These are phyloP conservation scores for Boeremia exigua DNA, from an alignment of 2,329 filamentous ascomycete genomes.

Conservation along the genomic window DNA sequence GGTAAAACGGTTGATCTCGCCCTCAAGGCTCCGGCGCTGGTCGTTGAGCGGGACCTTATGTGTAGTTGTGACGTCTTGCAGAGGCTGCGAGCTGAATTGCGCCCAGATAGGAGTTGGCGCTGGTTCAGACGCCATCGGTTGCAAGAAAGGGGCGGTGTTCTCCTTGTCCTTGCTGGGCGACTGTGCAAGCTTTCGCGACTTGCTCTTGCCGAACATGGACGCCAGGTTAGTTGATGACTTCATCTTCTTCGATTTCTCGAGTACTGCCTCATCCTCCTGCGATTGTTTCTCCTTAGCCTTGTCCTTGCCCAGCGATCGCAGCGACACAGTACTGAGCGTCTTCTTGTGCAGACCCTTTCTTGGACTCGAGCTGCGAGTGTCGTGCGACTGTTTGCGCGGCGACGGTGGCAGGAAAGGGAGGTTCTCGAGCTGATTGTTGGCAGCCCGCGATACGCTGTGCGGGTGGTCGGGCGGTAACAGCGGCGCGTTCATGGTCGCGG, in stretches of 20 bases:
- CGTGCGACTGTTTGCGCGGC: slow-evolving; percentile 48
- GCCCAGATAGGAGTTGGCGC: slow-evolving; percentile 77
- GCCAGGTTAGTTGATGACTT: slow-evolving; percentile 87
- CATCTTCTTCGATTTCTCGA: slow-evolving; percentile 66
- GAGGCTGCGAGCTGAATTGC: slow-evolving; percentile 65
- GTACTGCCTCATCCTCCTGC: slow-evolving; percentile 35
- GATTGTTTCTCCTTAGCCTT: slow-evolving; percentile 40
- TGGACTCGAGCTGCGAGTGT: slow-evolving; percentile 42
- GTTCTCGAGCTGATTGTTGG: slow-evolving; percentile 40
- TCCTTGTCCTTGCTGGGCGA: slow-evolving; percentile 70
- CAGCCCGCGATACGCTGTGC: slow-evolving; percentile 45
- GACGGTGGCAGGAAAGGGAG: slow-evolving; percentile 34
- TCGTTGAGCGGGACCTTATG: slow-evolving; percentile 55
- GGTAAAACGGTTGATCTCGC: slow-evolving; percentile 65
- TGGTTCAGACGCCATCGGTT: slow-evolving; percentile 42
- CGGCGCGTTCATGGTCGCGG: slow-evolving; percentile 38
- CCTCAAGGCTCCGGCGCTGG: slow-evolving; percentile 53
- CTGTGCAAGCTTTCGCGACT: slow-evolving; percentile 65
- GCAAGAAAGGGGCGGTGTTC: slow-evolving; percentile 70
- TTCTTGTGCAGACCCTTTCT: slow-evolving; percentile 57
- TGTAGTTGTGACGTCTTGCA: slow-evolving; percentile 41
- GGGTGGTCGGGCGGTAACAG: slow-evolving; percentile 60
- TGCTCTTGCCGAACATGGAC: slow-evolving; percentile 74
- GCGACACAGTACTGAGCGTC: slow-evolving; percentile 60
- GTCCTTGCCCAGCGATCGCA: slow-evolving; percentile 58